phyloP scores from a whole-genome alignment of 208 protist species.

The Leptomonas pyrrhocoris region DNA sequence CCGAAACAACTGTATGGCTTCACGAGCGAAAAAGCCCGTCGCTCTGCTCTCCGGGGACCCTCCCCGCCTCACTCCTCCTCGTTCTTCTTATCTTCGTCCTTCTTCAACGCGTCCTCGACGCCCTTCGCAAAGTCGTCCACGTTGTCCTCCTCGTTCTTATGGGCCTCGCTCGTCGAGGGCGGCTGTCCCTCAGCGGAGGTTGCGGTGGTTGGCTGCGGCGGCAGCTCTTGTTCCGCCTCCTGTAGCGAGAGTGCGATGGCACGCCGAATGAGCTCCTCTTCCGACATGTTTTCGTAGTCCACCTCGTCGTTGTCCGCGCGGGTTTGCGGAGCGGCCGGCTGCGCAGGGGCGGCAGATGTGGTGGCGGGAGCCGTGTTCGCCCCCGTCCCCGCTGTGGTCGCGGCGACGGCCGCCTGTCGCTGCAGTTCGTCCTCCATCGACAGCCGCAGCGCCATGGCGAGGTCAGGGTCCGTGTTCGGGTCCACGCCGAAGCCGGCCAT shows the following conservation, averaged over 20 bases:
- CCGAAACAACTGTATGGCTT: too few species aligned
- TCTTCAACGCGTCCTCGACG: constrained; percentile 40
- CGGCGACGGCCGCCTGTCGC: constrained; percentile 75
- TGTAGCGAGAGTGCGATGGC: constrained; percentile 85
- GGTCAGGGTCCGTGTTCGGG: constrained; percentile 92
- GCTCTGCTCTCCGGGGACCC: too few species aligned
- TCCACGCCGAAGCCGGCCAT: constrained; percentile 86
- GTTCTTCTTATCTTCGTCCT: constrained; percentile 44
- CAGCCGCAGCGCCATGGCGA: constrained; percentile 95
- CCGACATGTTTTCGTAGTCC: constrained; percentile 68
- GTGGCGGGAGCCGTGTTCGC: background rate
- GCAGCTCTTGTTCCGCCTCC: constrained; percentile 36
- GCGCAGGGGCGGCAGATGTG: background rate
- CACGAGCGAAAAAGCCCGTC: too few species aligned
- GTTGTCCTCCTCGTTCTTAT: constrained; percentile 40
- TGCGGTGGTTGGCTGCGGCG: background rate
- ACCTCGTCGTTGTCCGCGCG: constrained; percentile 16
- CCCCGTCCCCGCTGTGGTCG: constrained; percentile 1
- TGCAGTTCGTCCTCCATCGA: constrained; percentile 95
- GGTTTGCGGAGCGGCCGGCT: background rate
- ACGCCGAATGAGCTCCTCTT: constrained; percentile 85
- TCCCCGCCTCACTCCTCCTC: constrained; percentile 10
- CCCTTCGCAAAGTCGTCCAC: constrained; percentile 39
- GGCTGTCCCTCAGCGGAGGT: constrained; percentile 7
- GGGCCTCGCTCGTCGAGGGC: background rate